Conservation (phyloP, 345 rosid species). For the Excoecaria cochinchinensis region DNA sequence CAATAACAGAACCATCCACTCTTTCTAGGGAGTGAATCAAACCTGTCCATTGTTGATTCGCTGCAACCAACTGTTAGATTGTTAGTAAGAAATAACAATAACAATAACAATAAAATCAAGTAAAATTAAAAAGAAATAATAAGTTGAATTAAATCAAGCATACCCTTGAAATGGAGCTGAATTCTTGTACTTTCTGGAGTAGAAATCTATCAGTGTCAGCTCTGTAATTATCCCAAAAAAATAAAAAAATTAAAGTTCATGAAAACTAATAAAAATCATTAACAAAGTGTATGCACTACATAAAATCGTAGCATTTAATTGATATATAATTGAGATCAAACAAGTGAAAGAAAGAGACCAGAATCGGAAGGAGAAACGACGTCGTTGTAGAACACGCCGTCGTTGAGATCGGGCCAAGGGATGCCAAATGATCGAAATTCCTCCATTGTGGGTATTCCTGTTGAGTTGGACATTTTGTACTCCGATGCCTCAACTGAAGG, state of each 20-base stretch:
- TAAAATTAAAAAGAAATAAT: not conserved
- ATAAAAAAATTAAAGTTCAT: not conserved
- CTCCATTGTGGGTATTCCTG: not conserved
- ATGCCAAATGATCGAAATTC: constrained; percentile 41
- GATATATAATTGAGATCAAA: no score
- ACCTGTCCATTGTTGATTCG: constrained; percentile 85
- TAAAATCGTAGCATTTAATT: no score
- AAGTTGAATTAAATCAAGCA: not conserved
- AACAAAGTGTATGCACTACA: no score
- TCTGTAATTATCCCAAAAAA: constrained; percentile 23
- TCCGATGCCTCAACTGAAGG: not conserved
- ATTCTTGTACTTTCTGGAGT: constrained; percentile 55
- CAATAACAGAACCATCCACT: not conserved
- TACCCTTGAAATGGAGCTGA: constrained; percentile 92
- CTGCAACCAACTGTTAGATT: constrained; percentile 71
- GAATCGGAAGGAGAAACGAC: constrained; percentile 49
- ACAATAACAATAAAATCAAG: not conserved
- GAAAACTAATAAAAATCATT: no score
- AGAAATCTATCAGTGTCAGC: constrained; percentile 54
- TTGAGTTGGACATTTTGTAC: not conserved
- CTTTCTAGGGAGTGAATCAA: constrained; percentile 5
- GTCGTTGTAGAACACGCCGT: constrained; percentile 69
- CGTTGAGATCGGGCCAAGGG: constrained; percentile 81
- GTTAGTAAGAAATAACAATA: constrained; percentile 7
- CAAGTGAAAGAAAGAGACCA: constrained; percentile 32